These are phyloP conservation scores for Lentinula lateritia DNA, from an alignment of 768 basidiomycete species.

Conservation along the genomic window DNA sequence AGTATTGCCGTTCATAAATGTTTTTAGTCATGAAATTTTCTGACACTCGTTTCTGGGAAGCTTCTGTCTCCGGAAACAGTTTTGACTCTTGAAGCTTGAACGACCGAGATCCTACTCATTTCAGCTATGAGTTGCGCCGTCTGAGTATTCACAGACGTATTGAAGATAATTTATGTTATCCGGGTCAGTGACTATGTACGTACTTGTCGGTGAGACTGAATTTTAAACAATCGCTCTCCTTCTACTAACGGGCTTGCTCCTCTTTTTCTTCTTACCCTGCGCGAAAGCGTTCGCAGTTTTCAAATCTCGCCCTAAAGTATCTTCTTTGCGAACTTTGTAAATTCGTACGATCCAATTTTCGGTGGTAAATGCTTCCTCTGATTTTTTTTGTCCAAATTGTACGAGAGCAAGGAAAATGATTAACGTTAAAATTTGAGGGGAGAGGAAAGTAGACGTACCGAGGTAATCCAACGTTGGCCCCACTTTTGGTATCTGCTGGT, in stretches of 20 bases:
- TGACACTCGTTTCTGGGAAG: too few relatives aligned
- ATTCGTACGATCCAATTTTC: slow-evolving; percentile 99
- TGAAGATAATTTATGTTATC: not conserved
- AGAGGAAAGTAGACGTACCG: slow-evolving; percentile 43
- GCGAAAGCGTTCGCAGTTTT: slow-evolving; percentile 84
- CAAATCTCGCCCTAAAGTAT: slow-evolving; percentile 82
- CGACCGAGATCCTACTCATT: too few relatives aligned
- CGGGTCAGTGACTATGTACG: not conserved
- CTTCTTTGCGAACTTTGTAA: slow-evolving; percentile 93
- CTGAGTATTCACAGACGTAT: not conserved
- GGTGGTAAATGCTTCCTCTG: slow-evolving; percentile 97
- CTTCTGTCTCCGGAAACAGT: too few relatives aligned
- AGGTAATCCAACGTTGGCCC: slow-evolving; percentile 86
- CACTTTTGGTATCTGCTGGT: slow-evolving; percentile 70
- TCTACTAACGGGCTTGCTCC: slow-evolving; percentile 60
- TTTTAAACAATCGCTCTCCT: slow-evolving; percentile 39
- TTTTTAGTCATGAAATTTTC: too few relatives aligned
- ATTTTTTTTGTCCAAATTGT: not conserved
- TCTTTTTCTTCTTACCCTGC: slow-evolving; percentile 86
- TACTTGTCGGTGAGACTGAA: not conserved
- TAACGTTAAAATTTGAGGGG: not conserved
- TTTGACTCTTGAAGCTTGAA: too few relatives aligned
- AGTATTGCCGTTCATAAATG: too few relatives aligned
- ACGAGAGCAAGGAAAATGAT: slow-evolving; percentile 1
- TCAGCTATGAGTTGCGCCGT: too few relatives aligned